Base-by-base conservation (phyloP, 139 green algal species). In the Picochlorum sp. region DNA sequence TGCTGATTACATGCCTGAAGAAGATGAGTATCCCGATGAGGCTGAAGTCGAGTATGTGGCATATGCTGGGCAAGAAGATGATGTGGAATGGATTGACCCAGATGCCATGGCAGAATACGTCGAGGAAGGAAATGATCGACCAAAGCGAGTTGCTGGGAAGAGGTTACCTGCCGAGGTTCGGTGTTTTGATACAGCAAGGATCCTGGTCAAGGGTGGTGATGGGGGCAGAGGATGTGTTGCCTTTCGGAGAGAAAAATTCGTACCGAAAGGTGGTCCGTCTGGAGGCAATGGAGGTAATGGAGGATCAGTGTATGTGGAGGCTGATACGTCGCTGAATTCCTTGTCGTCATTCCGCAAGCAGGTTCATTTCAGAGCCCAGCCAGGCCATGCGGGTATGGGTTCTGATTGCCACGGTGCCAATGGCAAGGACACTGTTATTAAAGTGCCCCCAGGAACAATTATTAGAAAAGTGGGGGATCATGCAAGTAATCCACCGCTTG, bases 191-290 rank as follows among this genome's bases (percentile, higher is more conserved):
- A 96, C 88, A 1, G 91, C 91, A 0, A 76, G 77, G 56, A 95
- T 99, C 20, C 90, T 81, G 58, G 77, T 96, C 15, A 92, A 92
- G 62, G 80, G 77, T 3, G 94, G 94, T 3, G 80, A 97, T 65
- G 94, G 94, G 4, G 94, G 94, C 41, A 80, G 90, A 23, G 94
- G 94, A 41, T 92, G 89, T 58, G 90, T 98, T 1, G 89, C 94
- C 1, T 99, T 99, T 74, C 76, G 90, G 3, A 70, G 94, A 6
- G 94, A 98, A 77, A 97, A 97, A 76, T 97, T 85, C 57, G 92
- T 98, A 2, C 81, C 94, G 3, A 79, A 89, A 64, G 86, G 79
- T 54, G 66, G 61, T 0, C 94, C 94, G 4, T 75, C 81, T 8
- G 94, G 94, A 2, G 94, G 94, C 34, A 93, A 90, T 74, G 94